Base-by-base conservation (phyloP, 306 rosid genomes). In the Vigna unguiculata region DNA sequence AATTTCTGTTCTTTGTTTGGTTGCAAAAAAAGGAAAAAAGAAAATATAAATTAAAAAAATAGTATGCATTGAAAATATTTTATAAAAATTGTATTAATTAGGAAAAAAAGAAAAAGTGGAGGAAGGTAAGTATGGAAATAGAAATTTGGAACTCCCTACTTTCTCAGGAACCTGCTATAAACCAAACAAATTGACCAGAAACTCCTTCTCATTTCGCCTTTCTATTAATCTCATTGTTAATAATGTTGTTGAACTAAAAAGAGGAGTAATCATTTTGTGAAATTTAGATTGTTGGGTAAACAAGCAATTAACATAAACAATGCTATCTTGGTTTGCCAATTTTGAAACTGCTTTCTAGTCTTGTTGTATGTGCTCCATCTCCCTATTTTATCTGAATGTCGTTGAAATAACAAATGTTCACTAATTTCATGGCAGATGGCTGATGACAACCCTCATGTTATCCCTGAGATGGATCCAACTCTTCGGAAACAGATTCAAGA, bases 381-480 rank as follows among this genome's bases (percentile, higher is more conserved):
- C 41, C 49, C 48, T 25, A 36, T 30, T 55, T 36, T 45, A 67
- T 70, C 46, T 46, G 13, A 19, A 52, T 15, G 36, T 69, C 83
- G 58, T 47, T 60, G 14, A 62, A 46, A 67, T 83, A 75, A 77
- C 41, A 4, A 19, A 16, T 81, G 19, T 51, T 83, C 66, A 20
- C 30, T 51, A 75, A 82, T 83, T 72, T 72, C 58, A 54, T 83
- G 87, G 81, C 93, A 96, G 99, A 96, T 96, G 99, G 90, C 98
- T 67, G 98, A 92, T 78, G 99, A 96, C 87, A 89, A 96, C 67
- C 97, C 98, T 73, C 85, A 76, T 71, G 84, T 91, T 83, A 91
- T 96, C 77, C 99, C 99, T 66, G 99, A 92, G 87, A 96, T 96
- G 99, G 99, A 96, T 80, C 84, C 97, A 32, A 96, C 98, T 68